Conservation (phyloP, 2,329 filamentous ascomycete species). For the Cladosporium sp. region DNA sequence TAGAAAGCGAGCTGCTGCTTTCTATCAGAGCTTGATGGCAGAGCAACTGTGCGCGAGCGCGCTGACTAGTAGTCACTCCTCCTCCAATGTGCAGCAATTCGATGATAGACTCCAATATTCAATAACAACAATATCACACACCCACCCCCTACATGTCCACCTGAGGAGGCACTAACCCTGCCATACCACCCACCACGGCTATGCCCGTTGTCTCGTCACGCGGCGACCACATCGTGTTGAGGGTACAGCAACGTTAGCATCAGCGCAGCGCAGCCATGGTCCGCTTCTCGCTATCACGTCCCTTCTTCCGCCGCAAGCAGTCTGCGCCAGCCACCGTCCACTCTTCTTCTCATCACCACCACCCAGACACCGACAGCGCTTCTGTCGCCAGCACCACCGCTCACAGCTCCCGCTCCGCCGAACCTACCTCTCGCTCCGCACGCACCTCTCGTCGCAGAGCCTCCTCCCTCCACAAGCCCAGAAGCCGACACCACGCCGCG, state of each 20-base stretch:
- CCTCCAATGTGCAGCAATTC: neutral
- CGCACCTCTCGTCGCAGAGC: constrained; percentile 2
- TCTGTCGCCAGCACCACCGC: constrained; percentile 27
- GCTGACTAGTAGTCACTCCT: neutral
- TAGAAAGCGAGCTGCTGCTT: neutral
- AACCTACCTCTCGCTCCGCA: neutral
- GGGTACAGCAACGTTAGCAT: neutral
- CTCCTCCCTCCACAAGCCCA: constrained; percentile 2
- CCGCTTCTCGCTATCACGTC: constrained; percentile 27
- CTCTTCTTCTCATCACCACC: neutral
- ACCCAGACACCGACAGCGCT: constrained; percentile 24
- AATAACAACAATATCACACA: neutral
- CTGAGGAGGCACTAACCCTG: neutral
- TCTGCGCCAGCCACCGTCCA: constrained; percentile 25
- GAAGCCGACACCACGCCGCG: constrained; percentile 18
- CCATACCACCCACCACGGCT: constrained; percentile 3
- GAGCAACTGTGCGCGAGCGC: neutral
- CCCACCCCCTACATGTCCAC: neutral
- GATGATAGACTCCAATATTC: neutral
- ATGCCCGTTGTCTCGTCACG: constrained; percentile 18
- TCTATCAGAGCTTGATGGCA: neutral
- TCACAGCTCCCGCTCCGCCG: constrained; percentile 20
- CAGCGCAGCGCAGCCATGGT: constrained; percentile 22
- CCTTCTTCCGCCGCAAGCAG: constrained; percentile 30
- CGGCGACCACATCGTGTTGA: neutral